phyloP scores from a whole-genome alignment of 306 rosid species.

The Cucurbita moschata region DNA sequence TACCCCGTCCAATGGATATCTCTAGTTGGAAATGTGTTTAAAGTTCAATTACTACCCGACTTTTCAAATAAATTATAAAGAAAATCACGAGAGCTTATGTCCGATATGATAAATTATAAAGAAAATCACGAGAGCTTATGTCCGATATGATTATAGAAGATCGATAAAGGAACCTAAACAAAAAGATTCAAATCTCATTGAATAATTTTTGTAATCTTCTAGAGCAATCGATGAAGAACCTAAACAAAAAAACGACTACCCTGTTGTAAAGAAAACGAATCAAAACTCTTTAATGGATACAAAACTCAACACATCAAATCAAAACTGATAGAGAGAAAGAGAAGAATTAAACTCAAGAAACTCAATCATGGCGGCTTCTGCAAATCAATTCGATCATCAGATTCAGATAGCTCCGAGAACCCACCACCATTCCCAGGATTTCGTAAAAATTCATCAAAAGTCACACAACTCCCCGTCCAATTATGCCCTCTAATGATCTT shows the following conservation, averaged over 20 bases:
- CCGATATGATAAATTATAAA: too few relatives aligned
- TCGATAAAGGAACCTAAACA: too few relatives aligned
- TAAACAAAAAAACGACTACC: background rate
- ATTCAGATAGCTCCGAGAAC: slow-evolving; percentile 15
- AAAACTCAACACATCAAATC: background rate
- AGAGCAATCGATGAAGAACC: background rate
- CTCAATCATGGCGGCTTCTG: background rate
- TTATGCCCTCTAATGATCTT: slow-evolving; percentile 30
- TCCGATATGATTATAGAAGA: too few relatives aligned
- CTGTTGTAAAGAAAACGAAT: background rate
- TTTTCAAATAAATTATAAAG: too few relatives aligned
- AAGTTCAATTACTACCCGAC: too few relatives aligned
- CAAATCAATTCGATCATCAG: background rate
- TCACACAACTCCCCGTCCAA: slow-evolving; percentile 27
- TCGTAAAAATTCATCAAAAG: slow-evolving; percentile 22
- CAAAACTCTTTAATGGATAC: background rate
- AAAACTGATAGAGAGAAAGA: background rate
- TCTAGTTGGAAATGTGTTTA: too few relatives aligned
- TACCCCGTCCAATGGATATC: too few relatives aligned
- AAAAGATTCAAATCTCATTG: background rate
- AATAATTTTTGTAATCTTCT: background rate
- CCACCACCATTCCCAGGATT: slow-evolving; percentile 19
- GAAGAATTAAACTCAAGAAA: background rate
- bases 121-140: too few relatives aligned
- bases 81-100: too few relatives aligned